A percentile compares a stretch with the other conserved stretches of the same genome.
Conservation (phyloP, 768 basidiomycete species). For the Lentinula detonsa region DNA sequence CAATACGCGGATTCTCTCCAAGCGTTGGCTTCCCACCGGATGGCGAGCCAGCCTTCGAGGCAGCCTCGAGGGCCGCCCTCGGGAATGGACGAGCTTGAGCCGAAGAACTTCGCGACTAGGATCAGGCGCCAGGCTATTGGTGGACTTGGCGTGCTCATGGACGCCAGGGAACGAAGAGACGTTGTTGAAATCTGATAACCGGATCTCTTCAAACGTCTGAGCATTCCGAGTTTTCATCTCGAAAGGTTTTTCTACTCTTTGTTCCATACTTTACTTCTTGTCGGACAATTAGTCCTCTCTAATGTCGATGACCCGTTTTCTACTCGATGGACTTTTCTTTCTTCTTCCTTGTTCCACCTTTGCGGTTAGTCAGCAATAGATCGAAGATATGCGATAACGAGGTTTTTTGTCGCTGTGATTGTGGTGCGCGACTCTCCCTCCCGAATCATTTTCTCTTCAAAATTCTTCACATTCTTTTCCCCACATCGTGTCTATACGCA, state of each 20-base stretch:
- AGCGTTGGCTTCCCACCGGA: conserved; percentile 41
- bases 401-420: background rate
- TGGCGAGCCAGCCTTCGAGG: conserved; percentile 69
- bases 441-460: background rate
- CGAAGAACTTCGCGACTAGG: conserved; percentile 84
- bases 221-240: background rate
- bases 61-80: conserved; percentile 88
- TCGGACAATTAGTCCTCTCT: background rate
- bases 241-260: background rate
- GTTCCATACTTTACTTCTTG: background rate
- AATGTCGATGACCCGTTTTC: background rate
- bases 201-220: background rate
- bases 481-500: background rate
- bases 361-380: conserved; percentile 6
- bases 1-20: conserved; percentile 17
- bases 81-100: conserved; percentile 78
- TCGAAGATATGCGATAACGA: background rate
- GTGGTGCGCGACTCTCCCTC: background rate
- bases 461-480: conserved; percentile 5
- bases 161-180: conserved; percentile 75
- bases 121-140: conserved; percentile 82
- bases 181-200: conserved; percentile 63
- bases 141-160: conserved; percentile 73
- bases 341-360: background rate
- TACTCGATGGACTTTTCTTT: background rate